phyloP scores from a whole-genome alignment of 768 basidiomycete species.

The Pleurotus salmoneostramineus region DNA sequence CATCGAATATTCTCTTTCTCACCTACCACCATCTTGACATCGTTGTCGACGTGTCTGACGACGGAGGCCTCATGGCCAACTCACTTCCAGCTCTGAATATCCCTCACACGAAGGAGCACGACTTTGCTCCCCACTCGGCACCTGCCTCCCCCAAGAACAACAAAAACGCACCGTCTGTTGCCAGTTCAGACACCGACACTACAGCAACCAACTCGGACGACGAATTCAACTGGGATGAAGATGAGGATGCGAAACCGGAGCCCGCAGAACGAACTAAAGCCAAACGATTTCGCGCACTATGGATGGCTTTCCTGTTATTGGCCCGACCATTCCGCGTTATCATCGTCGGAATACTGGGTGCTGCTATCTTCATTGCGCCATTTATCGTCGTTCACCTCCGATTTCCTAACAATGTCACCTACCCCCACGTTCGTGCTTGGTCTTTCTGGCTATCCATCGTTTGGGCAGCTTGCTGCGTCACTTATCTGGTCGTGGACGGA shows the following conservation, averaged over 20 bases:
- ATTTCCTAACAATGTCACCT: slow-evolving; percentile 45
- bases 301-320: slow-evolving; percentile 64
- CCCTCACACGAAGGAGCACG: background rate
- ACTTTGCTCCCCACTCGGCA: slow-evolving; percentile 1
- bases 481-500: slow-evolving; percentile 62
- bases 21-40: background rate
- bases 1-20: background rate
- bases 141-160: background rate
- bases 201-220: slow-evolving; percentile 61
- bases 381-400: slow-evolving; percentile 63
- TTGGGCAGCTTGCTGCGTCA: slow-evolving; percentile 60
- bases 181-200: slow-evolving; percentile 32
- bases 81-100: slow-evolving; percentile 1
- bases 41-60: background rate
- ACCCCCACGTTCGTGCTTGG: slow-evolving; percentile 55
- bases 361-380: slow-evolving; percentile 64
- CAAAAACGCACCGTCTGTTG: background rate
- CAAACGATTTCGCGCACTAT: slow-evolving; percentile 58
- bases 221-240: slow-evolving; percentile 75
- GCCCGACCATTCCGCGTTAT: slow-evolving; percentile 55
- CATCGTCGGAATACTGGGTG: slow-evolving; percentile 54
- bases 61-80: background rate
- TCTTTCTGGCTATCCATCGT: slow-evolving; percentile 68
- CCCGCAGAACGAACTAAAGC: slow-evolving; percentile 37
- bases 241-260: slow-evolving; percentile 35